Conservation (phyloP, 116 monocot genomes). For the Iris pallida region DNA sequence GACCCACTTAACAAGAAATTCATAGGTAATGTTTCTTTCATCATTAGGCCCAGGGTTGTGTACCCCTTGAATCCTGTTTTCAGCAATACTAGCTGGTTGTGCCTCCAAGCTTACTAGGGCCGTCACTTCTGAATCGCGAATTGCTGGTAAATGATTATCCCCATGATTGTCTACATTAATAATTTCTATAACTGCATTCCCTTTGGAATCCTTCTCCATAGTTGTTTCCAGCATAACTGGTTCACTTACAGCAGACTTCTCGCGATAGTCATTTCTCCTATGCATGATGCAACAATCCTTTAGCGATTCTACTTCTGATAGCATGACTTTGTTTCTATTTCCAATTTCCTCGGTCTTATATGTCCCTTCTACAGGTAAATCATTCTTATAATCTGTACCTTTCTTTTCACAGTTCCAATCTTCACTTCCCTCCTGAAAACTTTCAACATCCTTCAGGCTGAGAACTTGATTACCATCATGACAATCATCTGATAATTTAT, state of each 20-base stretch:
- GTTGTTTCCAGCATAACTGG: slow-evolving; percentile 1
- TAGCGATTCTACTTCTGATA: slow-evolving; percentile 9
- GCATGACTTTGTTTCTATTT: slow-evolving; percentile 8
- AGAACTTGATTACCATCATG: slow-evolving; percentile 7
- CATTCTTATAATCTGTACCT: not conserved
- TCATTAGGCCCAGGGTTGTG: slow-evolving; percentile 11
- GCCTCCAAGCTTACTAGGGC: not conserved
- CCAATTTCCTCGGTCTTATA: slow-evolving; percentile 3
- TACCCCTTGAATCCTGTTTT: slow-evolving; percentile 14
- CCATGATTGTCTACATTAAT: slow-evolving; percentile 1
- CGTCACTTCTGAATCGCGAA: slow-evolving; percentile 10
- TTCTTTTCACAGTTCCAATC: slow-evolving; percentile 5
- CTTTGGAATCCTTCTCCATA: slow-evolving; percentile 4
- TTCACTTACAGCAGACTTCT: slow-evolving; percentile 5
- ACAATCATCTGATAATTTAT: slow-evolving; percentile 12
- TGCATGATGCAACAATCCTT: not conserved
- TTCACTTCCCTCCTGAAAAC: not conserved
- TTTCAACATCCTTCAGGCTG: slow-evolving; percentile 10
- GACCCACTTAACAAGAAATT: slow-evolving; percentile 95
- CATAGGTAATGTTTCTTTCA: slow-evolving; percentile 32
- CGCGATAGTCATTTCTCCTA: slow-evolving; percentile 5
- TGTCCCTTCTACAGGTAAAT: slow-evolving; percentile 3
- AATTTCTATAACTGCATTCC: slow-evolving; percentile 1
- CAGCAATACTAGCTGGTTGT: slow-evolving; percentile 17
- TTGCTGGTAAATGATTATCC: not conserved